Evolutionary conservation across 2,329 filamentous ascomycete genomes (phyloP).

Genomic region (Tympanopsis confertula): DNA sequence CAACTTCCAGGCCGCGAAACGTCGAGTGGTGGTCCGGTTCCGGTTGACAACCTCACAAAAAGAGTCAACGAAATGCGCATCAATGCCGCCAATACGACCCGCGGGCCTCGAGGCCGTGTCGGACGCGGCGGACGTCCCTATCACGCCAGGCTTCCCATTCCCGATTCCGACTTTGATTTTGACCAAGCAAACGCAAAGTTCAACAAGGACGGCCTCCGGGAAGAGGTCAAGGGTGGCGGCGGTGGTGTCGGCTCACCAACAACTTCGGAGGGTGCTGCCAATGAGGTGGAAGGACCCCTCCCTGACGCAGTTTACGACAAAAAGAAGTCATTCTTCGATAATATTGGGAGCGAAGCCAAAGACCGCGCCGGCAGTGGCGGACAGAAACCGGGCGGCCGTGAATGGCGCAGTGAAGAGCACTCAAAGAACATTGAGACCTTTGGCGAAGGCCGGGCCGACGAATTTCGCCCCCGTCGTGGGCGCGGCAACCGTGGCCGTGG

Average conservation of each 20-base stretch:
- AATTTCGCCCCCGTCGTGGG: constrained; percentile 39
- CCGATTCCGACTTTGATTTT: constrained; percentile 86
- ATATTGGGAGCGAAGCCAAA: constrained; percentile 56
- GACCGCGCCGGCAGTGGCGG: constrained; percentile 41
- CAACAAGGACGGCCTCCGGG: constrained; percentile 69
- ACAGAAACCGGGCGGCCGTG: constrained; percentile 32
- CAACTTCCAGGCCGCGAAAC: constrained; percentile 39
- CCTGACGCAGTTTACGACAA: constrained; percentile 39
- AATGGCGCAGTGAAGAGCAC: constrained; percentile 53
- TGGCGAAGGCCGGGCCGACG: constrained; percentile 56
- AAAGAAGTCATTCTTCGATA: constrained; percentile 55
- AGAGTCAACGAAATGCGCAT: constrained; percentile 69
- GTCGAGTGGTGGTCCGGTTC: constrained; percentile 25
- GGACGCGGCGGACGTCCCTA: constrained; percentile 22
- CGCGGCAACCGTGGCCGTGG: constrained; percentile 30
- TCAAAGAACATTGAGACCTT: constrained; percentile 62
- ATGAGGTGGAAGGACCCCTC: background rate
- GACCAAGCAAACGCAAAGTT: constrained; percentile 77
- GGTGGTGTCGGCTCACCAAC: constrained; percentile 28
- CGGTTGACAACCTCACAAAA: constrained; percentile 60
- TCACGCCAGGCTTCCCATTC: constrained; percentile 70
- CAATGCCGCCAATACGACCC: constrained; percentile 25
- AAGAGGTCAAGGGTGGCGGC: constrained; percentile 58
- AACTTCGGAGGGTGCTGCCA: constrained; percentile 13
- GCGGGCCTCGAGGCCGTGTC: constrained; percentile 26